Conservation (phyloP, 495 filamentous ascomycete genomes). For the Pseudoneurospora amorphoporcata region DNA sequence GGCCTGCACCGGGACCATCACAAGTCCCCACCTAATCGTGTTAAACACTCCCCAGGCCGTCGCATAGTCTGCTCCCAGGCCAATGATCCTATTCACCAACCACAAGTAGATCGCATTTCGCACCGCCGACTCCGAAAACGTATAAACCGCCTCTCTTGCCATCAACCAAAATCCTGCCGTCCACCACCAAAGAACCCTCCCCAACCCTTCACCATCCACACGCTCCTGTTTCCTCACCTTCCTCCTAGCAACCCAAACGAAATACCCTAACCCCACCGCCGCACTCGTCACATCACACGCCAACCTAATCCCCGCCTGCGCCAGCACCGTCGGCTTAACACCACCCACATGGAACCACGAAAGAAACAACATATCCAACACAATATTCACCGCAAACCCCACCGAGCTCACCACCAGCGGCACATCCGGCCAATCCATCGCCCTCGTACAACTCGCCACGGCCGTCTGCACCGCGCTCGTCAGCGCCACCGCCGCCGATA, state of each 20-base stretch:
- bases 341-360: slow-evolving; percentile 54
- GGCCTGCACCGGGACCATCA: slow-evolving; percentile 65
- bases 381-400: slow-evolving; percentile 57
- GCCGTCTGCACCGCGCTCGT: slow-evolving; percentile 55
- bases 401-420: slow-evolving; percentile 56
- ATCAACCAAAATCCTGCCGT: not conserved
- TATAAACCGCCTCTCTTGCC: slow-evolving; percentile 13
- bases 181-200: not conserved
- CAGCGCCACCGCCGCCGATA: slow-evolving; percentile 50
- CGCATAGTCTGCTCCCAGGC: slow-evolving; percentile 52
- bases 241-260: slow-evolving; percentile 33
- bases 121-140: slow-evolving; percentile 53
- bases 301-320: slow-evolving; percentile 53
- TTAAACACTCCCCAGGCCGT: slow-evolving; percentile 70
- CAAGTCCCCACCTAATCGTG: slow-evolving; percentile 67
- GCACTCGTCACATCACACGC: slow-evolving; percentile 51
- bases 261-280: slow-evolving; percentile 48
- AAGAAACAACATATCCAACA: slow-evolving; percentile 60
- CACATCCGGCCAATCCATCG: slow-evolving; percentile 63
- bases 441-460: slow-evolving; percentile 50
- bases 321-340: slow-evolving; percentile 45
- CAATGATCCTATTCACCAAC: slow-evolving; percentile 55
- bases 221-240: not conserved
- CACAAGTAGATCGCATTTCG: slow-evolving; percentile 65
- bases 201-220: not conserved